Percentiles rank a stretch among this genome's conserved stretches.
Conservation (phyloP, 2,329 filamentous ascomycete genomes). For the Exophiala xenobiotica region DNA sequence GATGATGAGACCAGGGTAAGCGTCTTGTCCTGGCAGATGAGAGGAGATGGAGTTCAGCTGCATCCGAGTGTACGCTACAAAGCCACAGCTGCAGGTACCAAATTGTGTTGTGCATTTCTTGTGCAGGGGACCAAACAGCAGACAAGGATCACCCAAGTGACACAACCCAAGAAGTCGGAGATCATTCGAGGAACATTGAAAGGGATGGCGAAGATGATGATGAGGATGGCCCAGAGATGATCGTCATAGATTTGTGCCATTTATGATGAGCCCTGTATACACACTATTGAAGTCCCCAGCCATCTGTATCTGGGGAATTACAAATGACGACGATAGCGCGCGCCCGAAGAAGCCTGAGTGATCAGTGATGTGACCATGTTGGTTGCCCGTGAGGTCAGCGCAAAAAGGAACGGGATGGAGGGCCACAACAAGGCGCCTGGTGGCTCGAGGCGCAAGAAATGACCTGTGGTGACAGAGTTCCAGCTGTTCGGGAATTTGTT, state of each 20-base stretch:
- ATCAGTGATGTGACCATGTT: neutral
- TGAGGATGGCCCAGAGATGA: neutral
- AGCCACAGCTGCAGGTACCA: slow-evolving; percentile 29
- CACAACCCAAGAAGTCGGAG: slow-evolving; percentile 1
- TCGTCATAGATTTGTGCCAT: neutral
- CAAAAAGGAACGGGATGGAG: no score
- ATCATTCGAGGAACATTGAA: neutral
- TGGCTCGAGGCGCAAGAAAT: no score
- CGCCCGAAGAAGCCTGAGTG: neutral
- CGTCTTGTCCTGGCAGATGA: slow-evolving; percentile 1
- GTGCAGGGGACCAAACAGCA: neutral
- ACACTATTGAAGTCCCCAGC: neutral
- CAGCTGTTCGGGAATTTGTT: no score
- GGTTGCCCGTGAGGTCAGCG: neutral
- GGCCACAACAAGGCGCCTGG: no score
- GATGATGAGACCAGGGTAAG: slow-evolving; percentile 1
- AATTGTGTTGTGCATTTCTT: slow-evolving; percentile 20
- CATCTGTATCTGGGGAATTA: neutral
- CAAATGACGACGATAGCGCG: neutral
- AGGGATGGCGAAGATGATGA: neutral
- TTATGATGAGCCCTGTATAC: neutral
- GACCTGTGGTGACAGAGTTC: no score
- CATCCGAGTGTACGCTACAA: slow-evolving; percentile 6
- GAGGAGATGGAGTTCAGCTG: slow-evolving; percentile 20
- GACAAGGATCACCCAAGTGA: neutral